phyloP scores from a whole-genome alignment of 2,329 filamentous ascomycete genomes.

The Microdochium bolleyi region DNA sequence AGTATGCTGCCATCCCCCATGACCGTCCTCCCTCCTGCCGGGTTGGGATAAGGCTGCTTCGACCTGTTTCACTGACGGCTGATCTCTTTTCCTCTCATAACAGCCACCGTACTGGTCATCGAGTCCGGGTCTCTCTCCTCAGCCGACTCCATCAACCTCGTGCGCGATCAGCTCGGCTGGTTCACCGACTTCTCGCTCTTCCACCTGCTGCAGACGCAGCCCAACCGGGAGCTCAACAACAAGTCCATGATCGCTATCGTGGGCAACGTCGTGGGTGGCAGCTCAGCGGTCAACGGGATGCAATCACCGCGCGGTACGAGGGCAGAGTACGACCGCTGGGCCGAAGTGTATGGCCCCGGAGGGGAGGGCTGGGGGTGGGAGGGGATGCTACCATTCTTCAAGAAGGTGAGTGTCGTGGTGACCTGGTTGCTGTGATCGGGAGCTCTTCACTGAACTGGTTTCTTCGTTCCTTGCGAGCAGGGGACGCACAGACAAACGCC shows the following conservation, averaged over 20 bases:
- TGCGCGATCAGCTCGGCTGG: not conserved
- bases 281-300: not conserved
- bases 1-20: not conserved
- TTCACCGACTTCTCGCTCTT: not conserved
- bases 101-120: not conserved
- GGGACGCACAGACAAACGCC: not conserved
- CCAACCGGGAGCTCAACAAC: not conserved
- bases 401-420: slow-evolving; percentile 20
- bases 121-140: not conserved
- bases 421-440: not conserved
- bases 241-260: not conserved
- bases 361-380: slow-evolving; percentile 25
- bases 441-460: not conserved
- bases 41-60: too few relatives aligned
- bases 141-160: not conserved
- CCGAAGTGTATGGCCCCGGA: slow-evolving; percentile 12
- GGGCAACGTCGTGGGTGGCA: not conserved
- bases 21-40: not conserved
- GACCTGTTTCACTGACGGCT: too few relatives aligned
- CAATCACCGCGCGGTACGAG: slow-evolving; percentile 17
- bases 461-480: not conserved
- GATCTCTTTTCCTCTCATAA: too few relatives aligned
- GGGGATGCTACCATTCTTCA: slow-evolving; percentile 32
- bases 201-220: not conserved
- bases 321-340: slow-evolving; percentile 25